These are phyloP conservation scores for Salix brachista DNA, from an alignment of 345 rosid genomes.

Conservation along the genomic window DNA sequence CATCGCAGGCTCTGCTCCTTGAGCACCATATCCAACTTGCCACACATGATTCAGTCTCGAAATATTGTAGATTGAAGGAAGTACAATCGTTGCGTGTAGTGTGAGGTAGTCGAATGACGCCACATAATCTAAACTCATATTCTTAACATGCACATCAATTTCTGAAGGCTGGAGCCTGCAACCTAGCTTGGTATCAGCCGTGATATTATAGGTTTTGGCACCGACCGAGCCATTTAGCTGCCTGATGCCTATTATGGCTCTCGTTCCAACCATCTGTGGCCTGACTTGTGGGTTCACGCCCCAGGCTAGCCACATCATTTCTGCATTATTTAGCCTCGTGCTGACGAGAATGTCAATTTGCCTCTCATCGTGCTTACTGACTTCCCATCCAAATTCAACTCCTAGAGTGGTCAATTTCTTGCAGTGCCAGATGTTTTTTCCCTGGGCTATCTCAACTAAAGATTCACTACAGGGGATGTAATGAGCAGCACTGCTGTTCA, in stretches of 20 bases:
- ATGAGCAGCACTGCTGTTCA: not conserved
- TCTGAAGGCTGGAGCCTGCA: constrained; percentile 37
- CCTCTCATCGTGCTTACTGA: not conserved
- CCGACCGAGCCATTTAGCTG: constrained; percentile 1
- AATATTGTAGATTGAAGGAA: constrained; percentile 31
- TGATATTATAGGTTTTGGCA: constrained; percentile 30
- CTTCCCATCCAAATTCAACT: constrained; percentile 35
- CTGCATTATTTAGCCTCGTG: not conserved
- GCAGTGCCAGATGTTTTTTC: constrained; percentile 1
- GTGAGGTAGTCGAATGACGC: not conserved
- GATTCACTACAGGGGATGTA: constrained; percentile 1
- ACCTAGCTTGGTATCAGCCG: constrained; percentile 24
- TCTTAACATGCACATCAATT: constrained; percentile 4
- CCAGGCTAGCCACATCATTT: constrained; percentile 56
- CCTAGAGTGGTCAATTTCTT: constrained; percentile 30
- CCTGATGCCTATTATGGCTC: constrained; percentile 43
- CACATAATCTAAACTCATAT: not conserved
- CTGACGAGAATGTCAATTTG: constrained; percentile 33
- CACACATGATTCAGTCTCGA: constrained; percentile 42
- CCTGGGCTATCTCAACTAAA: not conserved
- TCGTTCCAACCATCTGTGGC: constrained; percentile 51
- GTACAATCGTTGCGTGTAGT: constrained; percentile 24
- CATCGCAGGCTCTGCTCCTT: constrained; percentile 24
- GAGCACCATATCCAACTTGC: constrained; percentile 40
- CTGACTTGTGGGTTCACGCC: constrained; percentile 40